phyloP scores from a whole-genome alignment of 2,329 filamentous ascomycete species.

The Niveomyces coronatus region DNA sequence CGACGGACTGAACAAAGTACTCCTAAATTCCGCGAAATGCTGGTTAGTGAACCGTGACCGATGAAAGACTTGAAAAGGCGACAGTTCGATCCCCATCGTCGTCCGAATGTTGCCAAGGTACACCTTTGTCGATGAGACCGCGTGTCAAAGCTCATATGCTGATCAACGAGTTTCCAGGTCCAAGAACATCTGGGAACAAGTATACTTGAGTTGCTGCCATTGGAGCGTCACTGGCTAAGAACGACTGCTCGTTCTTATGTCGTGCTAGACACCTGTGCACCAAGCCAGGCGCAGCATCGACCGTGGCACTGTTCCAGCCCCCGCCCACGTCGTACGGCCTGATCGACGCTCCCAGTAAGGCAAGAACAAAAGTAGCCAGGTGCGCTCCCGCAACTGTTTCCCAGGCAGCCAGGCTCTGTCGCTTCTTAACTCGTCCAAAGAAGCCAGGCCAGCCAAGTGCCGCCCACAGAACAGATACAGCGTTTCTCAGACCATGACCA shows the following conservation, averaged over 20 bases:
- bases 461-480: constrained; percentile 2
- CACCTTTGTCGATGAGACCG: constrained; percentile 18
- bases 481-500: constrained; percentile 10
- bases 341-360: not conserved
- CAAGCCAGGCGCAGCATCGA: not conserved
- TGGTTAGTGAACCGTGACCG: constrained; percentile 52
- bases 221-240: not conserved
- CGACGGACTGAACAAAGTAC: constrained; percentile 84
- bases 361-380: constrained; percentile 3
- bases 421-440: constrained; percentile 6
- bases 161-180: constrained; percentile 5
- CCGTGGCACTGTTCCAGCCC: not conserved
- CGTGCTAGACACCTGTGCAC: not conserved
- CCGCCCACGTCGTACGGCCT: not conserved
- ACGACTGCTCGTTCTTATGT: constrained; percentile 1
- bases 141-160: no score
- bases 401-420: not conserved
- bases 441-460: constrained; percentile 8
- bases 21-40: constrained; percentile 66
- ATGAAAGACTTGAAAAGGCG: constrained; percentile 17
- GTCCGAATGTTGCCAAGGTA: constrained; percentile 23
- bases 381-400: constrained; percentile 1
- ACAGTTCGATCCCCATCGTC: constrained; percentile 21
- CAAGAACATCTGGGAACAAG: constrained; percentile 1
- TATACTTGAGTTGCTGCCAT: constrained; percentile 5